Evolutionary conservation across 305 asterid genomes (phyloP), one percentile per base, ranked within the genome.

Genomic region (Fraxinus velutina): DNA sequence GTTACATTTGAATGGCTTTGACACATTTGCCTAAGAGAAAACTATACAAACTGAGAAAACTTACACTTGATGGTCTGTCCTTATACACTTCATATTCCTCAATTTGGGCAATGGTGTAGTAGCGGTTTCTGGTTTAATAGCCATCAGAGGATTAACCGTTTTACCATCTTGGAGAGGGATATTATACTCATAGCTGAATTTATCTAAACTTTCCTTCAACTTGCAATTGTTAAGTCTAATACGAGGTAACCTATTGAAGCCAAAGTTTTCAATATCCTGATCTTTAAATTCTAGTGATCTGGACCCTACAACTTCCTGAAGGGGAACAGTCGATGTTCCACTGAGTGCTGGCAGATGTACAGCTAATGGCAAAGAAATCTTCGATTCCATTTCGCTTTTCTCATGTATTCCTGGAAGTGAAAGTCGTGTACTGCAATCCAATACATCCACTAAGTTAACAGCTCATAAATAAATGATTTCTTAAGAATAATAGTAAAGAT

Each of bases 1-100:
- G 32, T 8, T 60, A 60, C 15, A 3, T 60, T 3, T 60, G 32
- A 60, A 60, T 21, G 70, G 70, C 30, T 21, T 21, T 60, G 70
- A 2, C 21, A 6, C 15, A 60, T 21, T 21, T 22, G 30, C 70
- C 30, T 19, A 60, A 60, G 70, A 60, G 30, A 60, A 21, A 60
- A 60, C 15, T 60, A 21, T 60, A 21, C 15, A 60, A 60, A 60
- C 32, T 82, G 79, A 42, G 33, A 55, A 42, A 50, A 85, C 89
- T 81, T 85, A 89, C 92, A 88, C 88, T 85, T 80, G 88, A 81
- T 88, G 92, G 82, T 85, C 86, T 1, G 88, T 86, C 73, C 90
- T 79, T 37, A 52, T 30, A 22, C 79, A 64, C 77, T 10, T 75
- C 30, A 8, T 24, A 62, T 83, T 55, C 78, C 79, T 86, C 83